Evolutionary conservation across 176 grass and related monocot species (phyloP), one percentile per base, ranked within the genome.

Genomic region (Tillandsia leiboldiana): DNA sequence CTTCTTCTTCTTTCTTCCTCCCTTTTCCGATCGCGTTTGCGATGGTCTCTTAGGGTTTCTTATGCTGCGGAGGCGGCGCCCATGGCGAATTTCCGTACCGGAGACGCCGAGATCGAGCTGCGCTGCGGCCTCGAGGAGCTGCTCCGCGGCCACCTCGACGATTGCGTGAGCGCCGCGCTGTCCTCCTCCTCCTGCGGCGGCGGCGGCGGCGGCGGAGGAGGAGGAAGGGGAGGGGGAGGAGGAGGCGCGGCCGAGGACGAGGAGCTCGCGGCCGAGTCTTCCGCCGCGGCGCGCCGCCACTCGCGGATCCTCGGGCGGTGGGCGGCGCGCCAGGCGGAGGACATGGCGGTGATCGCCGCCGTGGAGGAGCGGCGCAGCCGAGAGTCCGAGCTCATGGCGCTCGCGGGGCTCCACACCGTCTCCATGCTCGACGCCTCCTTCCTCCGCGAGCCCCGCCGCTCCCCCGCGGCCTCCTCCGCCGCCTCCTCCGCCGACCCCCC

Each of bases 391-490:
- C 73, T 77, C 49, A 75, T 82, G 73, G 67, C 80, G 12, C 61
- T 82, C 9, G 80, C 80, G 8, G 81, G 81, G 33, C 77, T 84
- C 65, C 82, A 79, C 48, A 70, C 70, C 8, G 82, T 84, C 26
- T 84, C 83, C 72, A 80, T 72, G 83, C 77, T 80, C 57, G 72
- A 79, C n/a, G 47, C 72, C 42, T 71, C 76, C 14, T 85, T 85
- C 65, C 76, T 80, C 3, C 83, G 71, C n/a, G 75, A 77, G 17
- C 50, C 75, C 5, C 51, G 75, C 15, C 69, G 83, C 63, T 85
- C 33, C 77, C 1, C 72, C 82, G 48, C 47, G 69, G 12, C 47
- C 59, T 14, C 69, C 64, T 56, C 75, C 75, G 48, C 49, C 61
- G 49, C 81, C 8, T 82, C 81, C 53, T 51, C 54, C 48, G 66